Evolutionary conservation across 2,329 filamentous ascomycete species (phyloP), one percentile per base, ranked within the genome.

Genomic region (Ophiostoma triangulosporum): DNA sequence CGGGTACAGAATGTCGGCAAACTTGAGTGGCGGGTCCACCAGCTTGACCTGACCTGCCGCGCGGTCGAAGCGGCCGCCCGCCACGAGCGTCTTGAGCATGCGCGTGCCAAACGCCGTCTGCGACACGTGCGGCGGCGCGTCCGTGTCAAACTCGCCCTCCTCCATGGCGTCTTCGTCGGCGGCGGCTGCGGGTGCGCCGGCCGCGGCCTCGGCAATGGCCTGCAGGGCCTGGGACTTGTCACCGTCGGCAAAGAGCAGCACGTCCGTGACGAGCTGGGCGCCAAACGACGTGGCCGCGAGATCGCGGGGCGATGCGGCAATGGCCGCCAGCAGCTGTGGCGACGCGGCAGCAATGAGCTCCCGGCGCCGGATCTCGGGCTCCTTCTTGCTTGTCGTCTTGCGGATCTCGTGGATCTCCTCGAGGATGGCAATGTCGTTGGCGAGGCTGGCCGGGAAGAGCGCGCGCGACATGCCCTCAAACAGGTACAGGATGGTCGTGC

Each of bases 341-440:
- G 88, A 89, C 27, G 95, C 71, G 11, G 81, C 76, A 56, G 81
- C 79, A 22, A 88, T 73, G 40, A 98, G 73, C 66, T 96, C 93
- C 60, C 80, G 75, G 55, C 86, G 81, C 56, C 93, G 80, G 22
- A 77, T 69, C 52, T 84, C 82, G 0, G 88, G 75, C 54, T 95
- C 88, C 69, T 98, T 98, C 72, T 97, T 98, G 59, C 88, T 95
- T 2, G 90, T 97, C 14, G 77, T 82, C 60, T 83, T 79, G 52
- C 93, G 83, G 58, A 95, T 84, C 53, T 81, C 78, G 63, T 87
- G 84, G 24, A 96, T 71, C 66, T 96, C 86, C 54, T 80, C 74
- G 4, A 98, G 72, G 14, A 93, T 69, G 53, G 84, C 78, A 33
- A 88, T 69, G 58, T 89, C 84, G 32, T 75, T 75, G 11, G 78